Evolutionary conservation across 2,329 filamentous ascomycete genomes (phyloP), one percentile per base, ranked within the genome.

Genomic region (Xylaria multiplex): DNA sequence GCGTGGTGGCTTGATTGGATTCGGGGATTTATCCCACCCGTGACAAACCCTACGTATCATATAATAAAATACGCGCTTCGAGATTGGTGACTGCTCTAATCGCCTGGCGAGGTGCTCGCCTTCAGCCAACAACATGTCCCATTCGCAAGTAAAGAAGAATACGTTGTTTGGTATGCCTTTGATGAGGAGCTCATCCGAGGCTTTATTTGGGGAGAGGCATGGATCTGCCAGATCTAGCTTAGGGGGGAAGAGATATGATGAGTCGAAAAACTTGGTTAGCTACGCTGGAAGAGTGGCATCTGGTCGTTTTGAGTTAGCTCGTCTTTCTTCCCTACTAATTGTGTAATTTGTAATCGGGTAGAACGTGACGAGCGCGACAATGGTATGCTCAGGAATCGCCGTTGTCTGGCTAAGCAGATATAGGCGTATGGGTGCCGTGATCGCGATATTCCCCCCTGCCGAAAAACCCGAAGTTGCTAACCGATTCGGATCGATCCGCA

Each of bases 11-110:
- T 81, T 82, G 27, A 86, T 74, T 4, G 87, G 88, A 72, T 89
- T 90, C 0, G 88, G 87, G 32, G 84, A 85, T 77, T 91, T 91
- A 72, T 91, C 89, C 84, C 89, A 91, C 0, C 84, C 88, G 73
- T 91, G 89, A 32, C 84, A 82, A 24, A 88, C 88, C 2, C 82
- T 86, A 3, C 81, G 78, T 2, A 91, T 82, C 77, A 88, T 84
- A 30, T 83, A 83, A 70, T 88, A 89, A 58, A 81, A 79, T 1
- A 91, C 85, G 7, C 81, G 81, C 77, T 89, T 90, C 27, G 80
- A 80, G 5, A 87, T 76, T 1, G 81, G 80, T 7, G 73, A 55
- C 1, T 77, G 74, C 54, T 80, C 76, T 8, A 93, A 76, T 22
- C 90, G 81, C 58, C 87, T 82, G 11, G 86, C 84, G 68, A 93